phyloP scores from a whole-genome alignment of 176 grass and related monocot genomes.

The Musa schizocarpa region DNA sequence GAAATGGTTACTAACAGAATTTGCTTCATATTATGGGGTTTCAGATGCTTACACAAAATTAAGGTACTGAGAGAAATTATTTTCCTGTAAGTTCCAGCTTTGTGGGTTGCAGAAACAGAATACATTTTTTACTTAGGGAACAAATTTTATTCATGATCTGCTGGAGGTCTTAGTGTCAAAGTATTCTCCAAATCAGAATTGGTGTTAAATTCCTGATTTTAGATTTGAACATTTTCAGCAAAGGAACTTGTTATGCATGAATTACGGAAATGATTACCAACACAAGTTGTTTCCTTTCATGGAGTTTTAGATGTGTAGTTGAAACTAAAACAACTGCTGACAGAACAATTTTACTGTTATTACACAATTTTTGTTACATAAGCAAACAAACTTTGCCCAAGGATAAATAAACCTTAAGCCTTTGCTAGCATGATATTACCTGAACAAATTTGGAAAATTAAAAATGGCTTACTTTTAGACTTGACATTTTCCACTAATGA shows the following conservation, averaged over 20 bases:
- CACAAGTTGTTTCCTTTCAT: not conserved
- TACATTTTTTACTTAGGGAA: not conserved
- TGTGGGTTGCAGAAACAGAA: not conserved
- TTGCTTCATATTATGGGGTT: slow-evolving; percentile 89
- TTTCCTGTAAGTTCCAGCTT: not conserved
- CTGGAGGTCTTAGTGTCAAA: no score
- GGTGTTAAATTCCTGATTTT: not conserved
- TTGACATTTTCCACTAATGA: no score
- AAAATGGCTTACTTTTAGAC: no score
- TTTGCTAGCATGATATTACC: no score
- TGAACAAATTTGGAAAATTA: no score
- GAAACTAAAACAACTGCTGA: no score
- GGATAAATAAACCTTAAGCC: no score
- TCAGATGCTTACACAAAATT: slow-evolving; percentile 88
- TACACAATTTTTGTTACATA: no score
- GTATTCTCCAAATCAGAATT: not conserved
- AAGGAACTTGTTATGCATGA: not conserved
- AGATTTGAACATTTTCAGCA: not conserved
- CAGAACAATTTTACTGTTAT: no score
- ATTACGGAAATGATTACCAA: not conserved
- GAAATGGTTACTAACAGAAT: slow-evolving; percentile 97
- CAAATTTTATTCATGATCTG: not conserved
- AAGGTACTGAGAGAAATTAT: slow-evolving; percentile 39
- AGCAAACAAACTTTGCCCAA: no score
- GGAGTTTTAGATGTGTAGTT: no score